phyloP scores from a whole-genome alignment of 768 basidiomycete genomes.

The Lactarius pseudohatsudake region DNA sequence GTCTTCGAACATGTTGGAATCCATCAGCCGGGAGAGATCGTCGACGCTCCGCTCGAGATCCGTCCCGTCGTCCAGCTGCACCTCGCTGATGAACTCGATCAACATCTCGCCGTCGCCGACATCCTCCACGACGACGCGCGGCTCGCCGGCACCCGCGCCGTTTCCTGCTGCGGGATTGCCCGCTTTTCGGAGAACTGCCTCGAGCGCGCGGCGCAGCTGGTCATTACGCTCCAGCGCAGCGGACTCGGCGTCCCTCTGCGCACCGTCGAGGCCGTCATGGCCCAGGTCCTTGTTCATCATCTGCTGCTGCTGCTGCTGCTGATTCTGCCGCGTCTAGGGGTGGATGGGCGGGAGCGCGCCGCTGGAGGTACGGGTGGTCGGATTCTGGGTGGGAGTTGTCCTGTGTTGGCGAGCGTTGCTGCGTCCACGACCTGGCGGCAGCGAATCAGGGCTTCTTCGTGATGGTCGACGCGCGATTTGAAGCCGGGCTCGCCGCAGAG shows the following conservation, averaged over 20 bases:
- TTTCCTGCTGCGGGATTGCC: not conserved
- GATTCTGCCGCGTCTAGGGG: slow-evolving; percentile 20
- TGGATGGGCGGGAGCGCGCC: slow-evolving; percentile 1
- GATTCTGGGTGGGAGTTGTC: slow-evolving; percentile 45
- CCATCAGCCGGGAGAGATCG: slow-evolving; percentile 36
- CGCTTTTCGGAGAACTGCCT: slow-evolving; percentile 19
- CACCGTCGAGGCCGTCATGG: not conserved
- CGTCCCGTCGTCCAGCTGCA: slow-evolving; percentile 22
- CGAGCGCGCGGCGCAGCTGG: slow-evolving; percentile 26
- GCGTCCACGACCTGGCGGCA: slow-evolving; percentile 70
- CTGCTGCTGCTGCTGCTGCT: not conserved
- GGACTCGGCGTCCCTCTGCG: not conserved
- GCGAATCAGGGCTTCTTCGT: slow-evolving; percentile 67
- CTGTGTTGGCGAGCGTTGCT: slow-evolving; percentile 31
- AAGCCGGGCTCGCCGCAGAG: slow-evolving; percentile 94
- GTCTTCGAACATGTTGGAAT: slow-evolving; percentile 41
- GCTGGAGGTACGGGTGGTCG: slow-evolving; percentile 48
- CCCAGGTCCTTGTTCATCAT: not conserved
- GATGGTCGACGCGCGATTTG: slow-evolving; percentile 65
- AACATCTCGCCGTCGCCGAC: slow-evolving; percentile 30
- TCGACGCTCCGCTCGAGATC: slow-evolving; percentile 30
- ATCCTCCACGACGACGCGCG: slow-evolving; percentile 29
- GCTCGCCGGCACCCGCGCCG: not conserved
- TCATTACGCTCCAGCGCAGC: not conserved
- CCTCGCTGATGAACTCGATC: slow-evolving; percentile 30